phyloP scores from a whole-genome alignment of 2,329 filamentous ascomycete species.

The Diplodia scrobiculata region DNA sequence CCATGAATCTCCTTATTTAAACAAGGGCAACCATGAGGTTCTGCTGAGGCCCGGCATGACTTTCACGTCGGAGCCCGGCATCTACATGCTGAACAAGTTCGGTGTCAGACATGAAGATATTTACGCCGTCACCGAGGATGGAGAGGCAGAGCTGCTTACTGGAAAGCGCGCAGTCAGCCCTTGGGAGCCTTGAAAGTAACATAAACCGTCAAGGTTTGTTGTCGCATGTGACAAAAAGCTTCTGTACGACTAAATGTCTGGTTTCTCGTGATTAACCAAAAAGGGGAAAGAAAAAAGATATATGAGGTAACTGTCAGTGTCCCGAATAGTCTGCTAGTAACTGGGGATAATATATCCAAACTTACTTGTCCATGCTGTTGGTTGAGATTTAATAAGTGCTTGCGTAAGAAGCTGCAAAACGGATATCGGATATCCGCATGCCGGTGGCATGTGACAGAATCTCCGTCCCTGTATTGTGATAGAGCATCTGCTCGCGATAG shows the following conservation, averaged over 20 bases:
- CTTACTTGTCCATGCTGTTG: no score
- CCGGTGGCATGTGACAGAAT: no score
- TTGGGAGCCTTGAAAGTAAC: constrained; percentile 51
- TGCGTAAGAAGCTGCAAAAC: no score
- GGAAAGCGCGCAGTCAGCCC: constrained; percentile 56
- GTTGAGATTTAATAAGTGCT: no score
- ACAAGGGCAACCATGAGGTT: constrained; percentile 60
- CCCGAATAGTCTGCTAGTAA: background rate
- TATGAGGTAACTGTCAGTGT: background rate
- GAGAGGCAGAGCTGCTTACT: constrained; percentile 59
- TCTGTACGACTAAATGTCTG: background rate
- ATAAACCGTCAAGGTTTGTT: background rate
- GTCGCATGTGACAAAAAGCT: background rate
- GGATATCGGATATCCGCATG: no score
- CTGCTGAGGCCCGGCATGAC: constrained; percentile 60
- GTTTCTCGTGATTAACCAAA: background rate
- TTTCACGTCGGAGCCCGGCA: constrained; percentile 65
- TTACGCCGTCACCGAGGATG: constrained; percentile 58
- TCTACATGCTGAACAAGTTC: constrained; percentile 63
- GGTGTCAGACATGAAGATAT: constrained; percentile 66
- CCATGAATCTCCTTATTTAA: constrained; percentile 65
- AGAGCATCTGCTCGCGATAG: no score
- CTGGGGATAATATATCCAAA: background rate
- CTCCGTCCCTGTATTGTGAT: no score
- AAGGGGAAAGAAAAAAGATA: background rate